Evolutionary conservation across 1,284 basidiomycete genomes (phyloP).

Genomic region (Butyriboletus appendiculatus): DNA sequence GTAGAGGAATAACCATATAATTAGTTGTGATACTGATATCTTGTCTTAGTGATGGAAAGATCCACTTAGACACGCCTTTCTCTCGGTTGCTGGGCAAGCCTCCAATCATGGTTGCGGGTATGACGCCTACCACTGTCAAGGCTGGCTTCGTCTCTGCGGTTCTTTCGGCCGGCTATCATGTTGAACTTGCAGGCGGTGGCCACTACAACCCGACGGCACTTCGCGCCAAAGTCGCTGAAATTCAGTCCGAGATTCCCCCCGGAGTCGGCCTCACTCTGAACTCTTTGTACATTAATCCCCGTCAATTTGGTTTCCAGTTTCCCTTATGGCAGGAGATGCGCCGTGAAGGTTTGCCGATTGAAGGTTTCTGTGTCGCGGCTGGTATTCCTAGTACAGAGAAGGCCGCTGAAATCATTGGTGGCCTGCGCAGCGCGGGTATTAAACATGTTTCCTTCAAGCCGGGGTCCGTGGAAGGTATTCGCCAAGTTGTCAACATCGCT

Average conservation of each 20-base stretch:
- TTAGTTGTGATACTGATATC: constrained; percentile 13
- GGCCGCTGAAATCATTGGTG: constrained; percentile 89
- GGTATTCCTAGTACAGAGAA: constrained; percentile 94
- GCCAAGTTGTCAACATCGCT: constrained; percentile 96
- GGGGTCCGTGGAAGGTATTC: constrained; percentile 95
- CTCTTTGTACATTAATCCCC: constrained; percentile 97
- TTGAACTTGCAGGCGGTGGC: constrained; percentile 96
- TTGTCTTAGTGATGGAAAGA: constrained; percentile 72
- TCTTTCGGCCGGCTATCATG: constrained; percentile 92
- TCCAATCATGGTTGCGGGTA: constrained; percentile 98
- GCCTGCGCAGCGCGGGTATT: constrained; percentile 78
- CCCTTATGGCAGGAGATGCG: constrained; percentile 98
- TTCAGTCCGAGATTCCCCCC: constrained; percentile 78
- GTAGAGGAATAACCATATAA: constrained; percentile 42
- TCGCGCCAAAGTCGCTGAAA: constrained; percentile 88
- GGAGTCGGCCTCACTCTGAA: constrained; percentile 95
- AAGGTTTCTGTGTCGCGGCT: constrained; percentile 98
- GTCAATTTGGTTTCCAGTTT: constrained; percentile 96
- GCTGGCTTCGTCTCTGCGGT: constrained; percentile 91
- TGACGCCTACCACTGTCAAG: constrained; percentile 95
- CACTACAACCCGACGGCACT: constrained; percentile 92
- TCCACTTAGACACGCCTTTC: constrained; percentile 95
- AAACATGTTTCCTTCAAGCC: constrained; percentile 98
- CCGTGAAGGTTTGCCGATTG: constrained; percentile 91
- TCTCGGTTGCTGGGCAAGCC: constrained; percentile 94